phyloP scores from a whole-genome alignment of 2,329 filamentous ascomycete species.

The Xylariaceae sp. region DNA sequence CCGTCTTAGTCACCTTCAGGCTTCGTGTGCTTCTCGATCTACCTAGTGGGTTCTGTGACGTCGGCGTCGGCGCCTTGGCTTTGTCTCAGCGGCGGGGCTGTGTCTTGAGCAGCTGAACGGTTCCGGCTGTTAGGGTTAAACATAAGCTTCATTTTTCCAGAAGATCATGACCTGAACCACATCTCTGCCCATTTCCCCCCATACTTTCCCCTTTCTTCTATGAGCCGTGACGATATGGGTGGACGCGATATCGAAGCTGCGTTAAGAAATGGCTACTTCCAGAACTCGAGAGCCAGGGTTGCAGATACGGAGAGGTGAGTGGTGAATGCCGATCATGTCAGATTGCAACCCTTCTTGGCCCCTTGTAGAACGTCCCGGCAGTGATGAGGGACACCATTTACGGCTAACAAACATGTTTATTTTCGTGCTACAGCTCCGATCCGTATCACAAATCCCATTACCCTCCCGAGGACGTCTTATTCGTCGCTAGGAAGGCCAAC shows the following conservation, averaged over 20 bases:
- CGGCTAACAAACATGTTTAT: conserved; percentile 10
- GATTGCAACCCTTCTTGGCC: background rate
- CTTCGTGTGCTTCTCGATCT: no score
- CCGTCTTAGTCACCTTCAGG: no score
- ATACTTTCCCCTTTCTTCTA: conserved; percentile 5
- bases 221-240: conserved; percentile 22
- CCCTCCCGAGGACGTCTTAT: conserved; percentile 20
- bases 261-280: conserved; percentile 29
- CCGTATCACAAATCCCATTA: conserved; percentile 14
- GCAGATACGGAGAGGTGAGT: conserved; percentile 26
- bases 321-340: conserved; percentile 7
- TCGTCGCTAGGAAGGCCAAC: conserved; percentile 15
- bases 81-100: conserved; percentile 18
- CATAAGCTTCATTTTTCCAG: conserved; percentile 11
- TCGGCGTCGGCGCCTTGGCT: no score
- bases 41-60: no score
- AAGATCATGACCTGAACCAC: conserved; percentile 23
- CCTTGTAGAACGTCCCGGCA: background rate
- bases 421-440: conserved; percentile 16
- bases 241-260: conserved; percentile 25
- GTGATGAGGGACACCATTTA: background rate
- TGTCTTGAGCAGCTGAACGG: conserved; percentile 19
- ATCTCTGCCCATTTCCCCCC: conserved; percentile 3
- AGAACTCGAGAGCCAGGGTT: conserved; percentile 25
- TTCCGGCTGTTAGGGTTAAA: background rate